phyloP scores from a whole-genome alignment of 331 rosid species.

The Cydonia oblonga region DNA sequence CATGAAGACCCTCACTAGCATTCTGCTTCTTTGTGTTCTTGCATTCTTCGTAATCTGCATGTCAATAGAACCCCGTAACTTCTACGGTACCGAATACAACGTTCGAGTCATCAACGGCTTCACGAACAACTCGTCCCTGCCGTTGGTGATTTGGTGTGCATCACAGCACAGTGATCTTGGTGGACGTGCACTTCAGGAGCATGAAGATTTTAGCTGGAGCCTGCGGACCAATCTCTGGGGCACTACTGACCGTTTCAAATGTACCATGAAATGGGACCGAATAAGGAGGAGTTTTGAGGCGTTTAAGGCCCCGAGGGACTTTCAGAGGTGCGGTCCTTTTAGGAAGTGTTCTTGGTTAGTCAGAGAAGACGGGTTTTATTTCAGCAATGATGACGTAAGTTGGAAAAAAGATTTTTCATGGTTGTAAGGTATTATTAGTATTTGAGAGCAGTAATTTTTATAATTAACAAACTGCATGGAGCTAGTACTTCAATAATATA shows the following conservation, averaged over 20 bases:
- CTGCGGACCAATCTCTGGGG: conserved; percentile 42
- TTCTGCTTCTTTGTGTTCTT: conserved; percentile 2
- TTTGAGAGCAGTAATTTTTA: neutral
- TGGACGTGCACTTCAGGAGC: conserved; percentile 73
- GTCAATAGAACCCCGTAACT: conserved; percentile 19
- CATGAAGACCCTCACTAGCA: neutral
- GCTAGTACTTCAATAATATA: neutral
- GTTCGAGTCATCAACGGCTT: conserved; percentile 70
- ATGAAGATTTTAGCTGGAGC: conserved; percentile 74
- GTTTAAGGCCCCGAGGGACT: conserved; percentile 56
- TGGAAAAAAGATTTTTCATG: conserved; percentile 72
- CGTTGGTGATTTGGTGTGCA: conserved; percentile 74
- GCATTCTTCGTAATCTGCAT: conserved; percentile 19
- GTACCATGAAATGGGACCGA: conserved; percentile 74
- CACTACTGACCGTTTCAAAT: conserved; percentile 28
- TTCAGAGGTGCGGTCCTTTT: conserved; percentile 33
- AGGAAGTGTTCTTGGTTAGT: conserved; percentile 65
- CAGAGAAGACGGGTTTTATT: conserved; percentile 59
- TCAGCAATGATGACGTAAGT: conserved; percentile 61
- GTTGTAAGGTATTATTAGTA: conserved; percentile 16
- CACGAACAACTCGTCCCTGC: conserved; percentile 56
- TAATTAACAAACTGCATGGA: neutral
- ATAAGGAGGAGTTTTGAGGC: conserved; percentile 61
- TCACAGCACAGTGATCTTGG: conserved; percentile 60
- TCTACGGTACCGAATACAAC: conserved; percentile 30